phyloP scores from a whole-genome alignment of 192 early-diverging fungal genomes.

The Dispira simplex region DNA sequence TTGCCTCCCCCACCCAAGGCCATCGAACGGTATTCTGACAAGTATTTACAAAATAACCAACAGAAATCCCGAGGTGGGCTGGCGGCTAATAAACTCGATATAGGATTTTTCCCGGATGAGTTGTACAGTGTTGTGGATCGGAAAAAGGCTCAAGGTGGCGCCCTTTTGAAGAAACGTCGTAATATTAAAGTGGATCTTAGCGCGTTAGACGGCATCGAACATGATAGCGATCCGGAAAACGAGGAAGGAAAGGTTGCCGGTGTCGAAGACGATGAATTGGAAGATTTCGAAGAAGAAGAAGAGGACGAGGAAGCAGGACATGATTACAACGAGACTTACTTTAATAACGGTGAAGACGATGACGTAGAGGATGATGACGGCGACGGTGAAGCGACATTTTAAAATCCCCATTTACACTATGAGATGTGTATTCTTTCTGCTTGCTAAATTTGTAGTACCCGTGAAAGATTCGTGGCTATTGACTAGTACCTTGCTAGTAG shows the following conservation, averaged over 20 bases:
- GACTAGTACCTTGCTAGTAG: no score
- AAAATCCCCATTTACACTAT: no score
- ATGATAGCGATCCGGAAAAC: background rate
- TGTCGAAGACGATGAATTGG: background rate
- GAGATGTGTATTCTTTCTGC: no score
- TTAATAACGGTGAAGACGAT: constrained; percentile 2
- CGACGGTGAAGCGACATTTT: background rate
- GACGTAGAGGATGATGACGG: background rate
- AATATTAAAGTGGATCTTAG: background rate
- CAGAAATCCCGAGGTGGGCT: background rate
- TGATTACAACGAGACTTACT: background rate
- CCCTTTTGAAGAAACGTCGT: background rate
- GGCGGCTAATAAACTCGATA: background rate
- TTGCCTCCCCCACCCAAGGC: background rate
- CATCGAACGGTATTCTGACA: constrained; percentile 4
- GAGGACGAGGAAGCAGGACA: background rate
- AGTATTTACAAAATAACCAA: background rate
- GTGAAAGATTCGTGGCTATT: no score
- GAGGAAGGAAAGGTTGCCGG: background rate
- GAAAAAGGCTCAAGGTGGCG: background rate
- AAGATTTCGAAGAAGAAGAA: background rate
- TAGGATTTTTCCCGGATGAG: background rate
- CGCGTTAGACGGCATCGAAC: background rate
- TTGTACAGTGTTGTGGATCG: background rate
- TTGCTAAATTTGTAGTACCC: no score